These are phyloP conservation scores for Iris pallida DNA, from an alignment of 116 monocot genomes.

Conservation along the genomic window DNA sequence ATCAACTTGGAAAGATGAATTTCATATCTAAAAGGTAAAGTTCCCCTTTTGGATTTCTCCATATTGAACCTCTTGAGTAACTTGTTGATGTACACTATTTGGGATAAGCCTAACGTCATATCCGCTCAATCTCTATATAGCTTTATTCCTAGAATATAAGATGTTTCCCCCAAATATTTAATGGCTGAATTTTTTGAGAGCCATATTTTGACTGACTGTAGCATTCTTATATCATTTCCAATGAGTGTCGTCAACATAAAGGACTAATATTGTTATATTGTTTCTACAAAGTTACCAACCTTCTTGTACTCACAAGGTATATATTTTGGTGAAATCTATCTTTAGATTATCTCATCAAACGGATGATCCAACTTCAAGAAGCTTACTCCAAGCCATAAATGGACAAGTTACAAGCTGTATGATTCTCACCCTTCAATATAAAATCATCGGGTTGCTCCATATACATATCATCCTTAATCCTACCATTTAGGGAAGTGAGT, in stretches of 20 bases:
- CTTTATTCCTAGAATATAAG: neutral
- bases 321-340: neutral
- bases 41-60: neutral
- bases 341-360: neutral
- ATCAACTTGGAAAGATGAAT: neutral
- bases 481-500: no score
- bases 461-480: neutral
- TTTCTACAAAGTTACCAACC: neutral
- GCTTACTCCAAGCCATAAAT: neutral
- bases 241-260: neutral
- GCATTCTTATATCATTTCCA: neutral
- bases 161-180: neutral
- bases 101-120: neutral
- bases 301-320: neutral
- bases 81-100: no score
- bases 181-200: neutral
- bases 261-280: neutral
- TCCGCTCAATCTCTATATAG: neutral
- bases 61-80: neutral
- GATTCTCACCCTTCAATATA: neutral
- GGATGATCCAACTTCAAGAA: neutral
- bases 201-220: neutral
- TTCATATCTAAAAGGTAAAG: neutral
- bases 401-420: neutral
- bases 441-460: neutral